Evolutionary conservation across 176 grass and related monocot genomes (phyloP).

Genomic region (Chloris gayana): DNA sequence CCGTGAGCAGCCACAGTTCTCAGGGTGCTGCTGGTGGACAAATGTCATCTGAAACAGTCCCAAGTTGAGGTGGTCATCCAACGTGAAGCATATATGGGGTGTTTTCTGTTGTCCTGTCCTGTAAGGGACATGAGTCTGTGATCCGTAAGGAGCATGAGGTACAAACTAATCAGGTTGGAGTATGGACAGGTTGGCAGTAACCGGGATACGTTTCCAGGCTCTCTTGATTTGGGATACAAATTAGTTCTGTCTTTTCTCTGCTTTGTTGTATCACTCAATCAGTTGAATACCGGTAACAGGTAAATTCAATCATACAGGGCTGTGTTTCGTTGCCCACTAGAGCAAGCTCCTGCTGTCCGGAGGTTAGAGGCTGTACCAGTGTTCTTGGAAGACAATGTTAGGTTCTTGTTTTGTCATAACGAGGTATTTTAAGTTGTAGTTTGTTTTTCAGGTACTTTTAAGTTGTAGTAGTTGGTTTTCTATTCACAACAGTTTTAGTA

Average conservation of each 20-base stretch:
- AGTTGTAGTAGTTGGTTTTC: not conserved
- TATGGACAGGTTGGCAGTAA: not conserved
- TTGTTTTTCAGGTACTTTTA: not conserved
- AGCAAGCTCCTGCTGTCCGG: not conserved
- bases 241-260: not conserved
- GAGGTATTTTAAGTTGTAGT: not conserved
- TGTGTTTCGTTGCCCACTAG: conserved; percentile 8
- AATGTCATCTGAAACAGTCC: conserved; percentile 36
- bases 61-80: conserved; percentile 35
- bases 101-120: not conserved
- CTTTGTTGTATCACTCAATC: not conserved
- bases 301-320: not conserved
- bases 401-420: not conserved
- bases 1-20: conserved; percentile 37
- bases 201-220: not conserved
- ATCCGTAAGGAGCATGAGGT: not conserved
- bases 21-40: conserved; percentile 39
- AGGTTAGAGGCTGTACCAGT: conserved; percentile 18
- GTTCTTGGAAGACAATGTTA: not conserved
- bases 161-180: conserved; percentile 2
- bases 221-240: not conserved
- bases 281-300: not conserved
- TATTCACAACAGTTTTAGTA: not conserved
- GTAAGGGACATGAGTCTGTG: not conserved
- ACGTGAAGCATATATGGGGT: not conserved